A percentile compares a stretch with the other conserved stretches of the same genome.
phyloP scores from a whole-genome alignment of 164 flowering plant species.

The Litsea cubeba region DNA sequence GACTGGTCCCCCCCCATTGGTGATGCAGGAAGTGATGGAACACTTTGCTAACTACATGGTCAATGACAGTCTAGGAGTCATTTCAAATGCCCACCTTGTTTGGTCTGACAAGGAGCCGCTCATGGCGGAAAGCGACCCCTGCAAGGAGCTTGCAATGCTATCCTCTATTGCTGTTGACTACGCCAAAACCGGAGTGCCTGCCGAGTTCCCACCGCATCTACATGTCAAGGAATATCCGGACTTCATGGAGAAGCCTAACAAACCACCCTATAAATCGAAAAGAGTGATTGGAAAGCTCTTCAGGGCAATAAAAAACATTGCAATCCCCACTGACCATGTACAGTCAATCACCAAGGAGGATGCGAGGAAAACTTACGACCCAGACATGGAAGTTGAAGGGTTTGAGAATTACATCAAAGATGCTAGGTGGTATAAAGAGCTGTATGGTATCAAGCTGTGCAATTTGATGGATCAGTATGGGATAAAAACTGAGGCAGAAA shows the following conservation, averaged over 20 bases:
- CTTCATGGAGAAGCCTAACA: slow-evolving; percentile 85
- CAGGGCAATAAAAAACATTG: slow-evolving; percentile 54
- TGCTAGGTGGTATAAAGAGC: slow-evolving; percentile 55
- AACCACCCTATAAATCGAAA: slow-evolving; percentile 51
- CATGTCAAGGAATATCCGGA: slow-evolving; percentile 72
- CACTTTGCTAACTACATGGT: slow-evolving; percentile 72
- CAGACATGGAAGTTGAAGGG: slow-evolving; percentile 74
- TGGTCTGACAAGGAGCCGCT: slow-evolving; percentile 53
- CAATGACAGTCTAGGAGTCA: slow-evolving; percentile 80
- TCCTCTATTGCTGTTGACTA: slow-evolving; percentile 84
- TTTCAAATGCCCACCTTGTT: slow-evolving; percentile 71
- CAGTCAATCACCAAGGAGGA: slow-evolving; percentile 47
- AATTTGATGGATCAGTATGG: slow-evolving; percentile 76
- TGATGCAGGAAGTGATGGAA: slow-evolving; percentile 61
- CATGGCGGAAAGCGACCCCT: slow-evolving; percentile 47
- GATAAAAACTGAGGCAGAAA: slow-evolving; percentile 71
- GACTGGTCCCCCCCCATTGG: neutral
- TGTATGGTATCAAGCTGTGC: slow-evolving; percentile 64
- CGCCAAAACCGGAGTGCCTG: slow-evolving; percentile 82
- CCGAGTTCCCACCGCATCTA: slow-evolving; percentile 51
- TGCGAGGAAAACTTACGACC: slow-evolving; percentile 54
- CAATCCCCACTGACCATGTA: slow-evolving; percentile 20
- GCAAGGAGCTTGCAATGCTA: slow-evolving; percentile 53
- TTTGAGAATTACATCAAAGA: slow-evolving; percentile 55
- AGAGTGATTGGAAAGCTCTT: slow-evolving; percentile 35